phyloP scores from a whole-genome alignment of 129 eudicot species.

The Helianthus annuus region HanXRQr2.0-SUNRISE NC_035447.2:43050005-43050504 shows the following conservation, averaged over 20 bases:
- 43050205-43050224: slow-evolving; percentile 67
- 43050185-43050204: background rate
- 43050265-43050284: slow-evolving; percentile 50
- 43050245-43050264: slow-evolving; percentile 68
- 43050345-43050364: no score
- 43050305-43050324: no score
- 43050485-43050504: no score
- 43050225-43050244: slow-evolving; percentile 94
- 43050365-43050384: no score
- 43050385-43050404: no score
- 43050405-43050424: no score
- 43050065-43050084: slow-evolving; percentile 21
- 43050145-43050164: slow-evolving; percentile 18
- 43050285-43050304: no score
- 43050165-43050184: background rate
- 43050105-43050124: no score
- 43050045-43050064: background rate
- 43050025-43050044: background rate
- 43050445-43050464: no score
- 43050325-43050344: no score
- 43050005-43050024: background rate
- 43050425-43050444: no score
- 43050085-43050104: slow-evolving; percentile 11
- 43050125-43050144: slow-evolving; percentile 30
- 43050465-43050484: no score